Evolutionary conservation across 2,329 filamentous ascomycete genomes (phyloP).

Genomic region (Monilinia aucupariae): DNA sequence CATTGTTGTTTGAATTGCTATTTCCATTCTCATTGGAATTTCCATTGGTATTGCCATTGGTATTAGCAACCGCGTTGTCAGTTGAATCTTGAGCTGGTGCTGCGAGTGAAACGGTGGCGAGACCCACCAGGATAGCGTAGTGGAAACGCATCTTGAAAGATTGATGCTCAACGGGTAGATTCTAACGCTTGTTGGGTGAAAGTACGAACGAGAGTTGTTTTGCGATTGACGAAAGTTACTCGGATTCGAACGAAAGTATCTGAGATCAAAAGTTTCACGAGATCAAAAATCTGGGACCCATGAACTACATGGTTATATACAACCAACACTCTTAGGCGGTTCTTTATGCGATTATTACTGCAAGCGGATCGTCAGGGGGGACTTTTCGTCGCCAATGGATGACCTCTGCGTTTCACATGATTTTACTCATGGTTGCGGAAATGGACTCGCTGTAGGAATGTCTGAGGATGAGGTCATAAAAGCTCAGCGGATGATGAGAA

Average conservation of each 20-base stretch:
- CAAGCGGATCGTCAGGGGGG: background rate
- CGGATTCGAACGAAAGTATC: conserved; percentile 3
- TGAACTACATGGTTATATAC: conserved; percentile 16
- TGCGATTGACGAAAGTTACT: background rate
- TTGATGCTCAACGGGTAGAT: background rate
- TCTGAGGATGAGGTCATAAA: background rate
- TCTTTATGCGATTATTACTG: conserved; percentile 9
- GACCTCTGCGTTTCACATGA: background rate
- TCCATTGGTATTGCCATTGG: background rate
- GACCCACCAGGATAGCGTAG: conserved; percentile 5
- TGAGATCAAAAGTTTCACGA: conserved; percentile 5
- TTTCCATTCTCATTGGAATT: background rate
- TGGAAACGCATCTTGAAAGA: conserved; percentile 8
- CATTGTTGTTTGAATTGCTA: background rate
- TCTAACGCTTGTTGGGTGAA: background rate
- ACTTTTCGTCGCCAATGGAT: background rate
- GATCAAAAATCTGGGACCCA: background rate
- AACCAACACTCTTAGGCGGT: background rate
- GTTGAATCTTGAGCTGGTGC: background rate
- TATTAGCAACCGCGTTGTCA: background rate
- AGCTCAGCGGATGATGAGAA: background rate
- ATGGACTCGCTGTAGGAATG: background rate
- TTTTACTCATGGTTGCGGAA: background rate
- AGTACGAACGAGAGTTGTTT: conserved; percentile 3
- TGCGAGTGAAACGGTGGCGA: conserved; percentile 3